Base-by-base conservation (phyloP, 1,284 basidiomycete species). In the Irpex lacteus region DNA sequence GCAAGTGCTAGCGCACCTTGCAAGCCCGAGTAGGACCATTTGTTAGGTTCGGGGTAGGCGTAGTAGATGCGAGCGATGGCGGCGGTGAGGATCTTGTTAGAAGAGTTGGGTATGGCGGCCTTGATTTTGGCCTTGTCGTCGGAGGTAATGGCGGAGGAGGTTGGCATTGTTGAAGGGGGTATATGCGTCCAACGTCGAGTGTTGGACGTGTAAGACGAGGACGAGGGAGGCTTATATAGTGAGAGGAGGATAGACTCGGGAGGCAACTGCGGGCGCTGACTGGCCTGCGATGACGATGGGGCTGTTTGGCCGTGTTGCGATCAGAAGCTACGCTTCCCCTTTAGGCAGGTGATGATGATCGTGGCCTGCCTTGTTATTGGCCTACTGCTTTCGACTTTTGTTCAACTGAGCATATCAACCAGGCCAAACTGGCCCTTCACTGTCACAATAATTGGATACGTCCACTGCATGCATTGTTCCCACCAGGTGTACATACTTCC, bases 11-110 rank as follows among this genome's bases (percentile, higher is more conserved):
- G 77, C 7, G 89, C 94, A 4, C 96, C 96, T 73, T 95, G 90
- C 13, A 95, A 78, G 0, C 95, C 95, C 0, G 90, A 80, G 74
- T 96, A 98, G 3, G 85, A 84, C 95, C 95, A 98, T 69, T 87
- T 85, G 69, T 80, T 74, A 1, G 86, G 90, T 68, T 88, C 80
- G 38, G 92, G 91, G 72, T 90, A 79, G 0, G 93, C 92, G 75
- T 94, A 94, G 80, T 96, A 98, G 65, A 98, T 86, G 58, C 96
- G 85, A 5, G 89, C 92, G 47, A 94, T 83, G 0, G 90, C 88
- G 18, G 93, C 95, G 49, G 81, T 86, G 62, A 89, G 74, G 69
- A 96, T 94, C 82, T 95, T 96, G 75, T 83, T 81, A 11, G 78
- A 77, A 8, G 83, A 74, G 0, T 77, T 73, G 1, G 86, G 82